These are phyloP conservation scores for Fusarium heterosporum DNA, from an alignment of 2,329 filamentous ascomycete species.

Conservation along the genomic window DNA sequence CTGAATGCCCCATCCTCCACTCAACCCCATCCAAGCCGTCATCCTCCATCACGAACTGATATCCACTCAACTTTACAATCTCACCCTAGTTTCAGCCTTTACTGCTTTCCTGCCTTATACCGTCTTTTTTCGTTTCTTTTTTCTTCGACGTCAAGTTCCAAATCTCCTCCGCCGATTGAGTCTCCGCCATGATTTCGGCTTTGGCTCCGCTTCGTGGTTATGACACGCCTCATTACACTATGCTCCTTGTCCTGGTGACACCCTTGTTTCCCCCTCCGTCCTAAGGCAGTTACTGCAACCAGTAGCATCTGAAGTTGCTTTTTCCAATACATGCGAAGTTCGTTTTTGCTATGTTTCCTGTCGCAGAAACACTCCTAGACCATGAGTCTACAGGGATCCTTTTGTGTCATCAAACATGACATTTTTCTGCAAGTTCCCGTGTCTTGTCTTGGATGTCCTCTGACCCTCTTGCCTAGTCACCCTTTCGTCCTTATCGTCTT, in stretches of 20 bases:
- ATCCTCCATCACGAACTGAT: slow-evolving; percentile 31
- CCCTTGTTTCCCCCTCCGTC: slow-evolving; percentile 36
- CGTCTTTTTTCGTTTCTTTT: slow-evolving; percentile 16
- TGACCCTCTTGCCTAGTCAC: slow-evolving; percentile 25
- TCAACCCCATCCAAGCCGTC: slow-evolving; percentile 32
- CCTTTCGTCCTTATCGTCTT: slow-evolving; percentile 28
- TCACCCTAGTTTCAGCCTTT: slow-evolving; percentile 8
- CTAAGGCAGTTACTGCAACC: slow-evolving; percentile 28
- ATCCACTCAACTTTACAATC: slow-evolving; percentile 13
- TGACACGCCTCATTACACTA: slow-evolving; percentile 30
- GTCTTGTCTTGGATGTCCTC: slow-evolving; percentile 31
- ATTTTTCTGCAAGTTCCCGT: slow-evolving; percentile 43
- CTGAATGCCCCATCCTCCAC: slow-evolving; percentile 45
- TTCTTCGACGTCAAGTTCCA: slow-evolving; percentile 7
- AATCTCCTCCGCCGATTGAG: slow-evolving; percentile 1
- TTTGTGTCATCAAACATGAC: slow-evolving; percentile 29
- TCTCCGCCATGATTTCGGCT: slow-evolving; percentile 22
- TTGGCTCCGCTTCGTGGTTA: slow-evolving; percentile 26
- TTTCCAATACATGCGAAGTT: slow-evolving; percentile 24
- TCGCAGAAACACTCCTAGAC: slow-evolving; percentile 11
- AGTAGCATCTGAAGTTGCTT: slow-evolving; percentile 37
- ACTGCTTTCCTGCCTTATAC: slow-evolving; percentile 7
- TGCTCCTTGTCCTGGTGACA: slow-evolving; percentile 33
- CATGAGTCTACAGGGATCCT: slow-evolving; percentile 19
- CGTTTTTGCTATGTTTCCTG: slow-evolving; percentile 13